Evolutionary conservation across 805 yeast species (phyloP), one percentile per base, ranked within the genome.

Genomic region (Komagataella kurtzmanii): DNA sequence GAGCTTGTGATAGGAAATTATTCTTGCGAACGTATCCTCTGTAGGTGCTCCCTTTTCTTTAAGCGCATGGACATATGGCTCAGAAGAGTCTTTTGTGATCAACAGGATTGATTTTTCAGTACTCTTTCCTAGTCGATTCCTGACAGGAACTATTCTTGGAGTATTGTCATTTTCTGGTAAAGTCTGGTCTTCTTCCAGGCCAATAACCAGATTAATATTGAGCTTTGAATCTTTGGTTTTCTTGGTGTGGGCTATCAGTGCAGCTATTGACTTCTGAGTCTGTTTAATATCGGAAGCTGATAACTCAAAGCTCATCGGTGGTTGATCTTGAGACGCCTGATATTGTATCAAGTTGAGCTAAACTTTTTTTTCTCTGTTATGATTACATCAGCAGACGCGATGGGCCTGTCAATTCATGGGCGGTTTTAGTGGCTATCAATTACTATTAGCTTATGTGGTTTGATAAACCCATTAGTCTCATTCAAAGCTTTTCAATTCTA

Each of bases 1-100:
- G 52, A 83, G 62, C 56, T 76, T 81, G 55, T 77, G 79, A 49
- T 83, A 68, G 12, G 88, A 74, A 17, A 80, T 67, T 21, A 87
- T 78, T 24, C 80, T 80, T 47, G 75, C 74, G 62, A 86, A 84
- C 44, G 71, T 55, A 53, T 83, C 85, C 51, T 80, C 79, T 0
- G 89, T 81, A 1, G 76, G 72, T 1, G 79, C 69, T 17, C 72
- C 78, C 53, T 74, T 73, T 24, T 65, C 67, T 6, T 72, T 68
- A 4, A 85, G 61, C 3, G 73, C 70, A 8, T 69, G 70, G 43
- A 80, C 69, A 58, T 79, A 85, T 6, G 72, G 70, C 3, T 76
- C 69, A 4, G 83, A 76, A 1, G 91, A 90, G 59, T 87, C 93
- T 56, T 83, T 85, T 7, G 91, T 83, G 12, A 88, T 73, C 17